Conservation (phyloP, 768 basidiomycete species). For the Candolleomyces eurysporus region DNA sequence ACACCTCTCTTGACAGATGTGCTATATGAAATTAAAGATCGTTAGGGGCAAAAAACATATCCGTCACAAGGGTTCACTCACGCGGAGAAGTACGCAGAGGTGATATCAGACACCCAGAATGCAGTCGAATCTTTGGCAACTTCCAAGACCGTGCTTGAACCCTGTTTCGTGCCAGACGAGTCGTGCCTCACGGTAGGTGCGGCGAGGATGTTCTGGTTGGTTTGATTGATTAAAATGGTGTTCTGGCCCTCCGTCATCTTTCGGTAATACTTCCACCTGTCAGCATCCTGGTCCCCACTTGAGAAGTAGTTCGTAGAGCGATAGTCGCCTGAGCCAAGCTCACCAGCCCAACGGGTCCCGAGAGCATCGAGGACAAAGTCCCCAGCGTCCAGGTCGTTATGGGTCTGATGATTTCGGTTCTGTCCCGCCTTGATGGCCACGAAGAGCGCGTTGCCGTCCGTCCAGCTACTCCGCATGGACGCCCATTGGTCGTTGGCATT, state of each 20-base stretch:
- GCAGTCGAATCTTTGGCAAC: slow-evolving; percentile 69
- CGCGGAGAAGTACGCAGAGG: slow-evolving; percentile 72
- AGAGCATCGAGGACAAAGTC: slow-evolving; percentile 95
- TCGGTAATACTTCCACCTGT: slow-evolving; percentile 91
- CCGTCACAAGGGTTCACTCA: slow-evolving; percentile 35
- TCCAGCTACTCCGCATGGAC: slow-evolving; percentile 92
- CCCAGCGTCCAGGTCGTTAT: slow-evolving; percentile 92
- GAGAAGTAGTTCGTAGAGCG: slow-evolving; percentile 71
- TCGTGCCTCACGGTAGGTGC: slow-evolving; percentile 58
- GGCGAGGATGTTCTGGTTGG: slow-evolving; percentile 81
- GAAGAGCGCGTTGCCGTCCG: slow-evolving; percentile 79
- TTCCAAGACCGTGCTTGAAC: slow-evolving; percentile 79
- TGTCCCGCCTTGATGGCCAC: slow-evolving; percentile 88
- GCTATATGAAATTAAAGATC: slow-evolving; percentile 27
- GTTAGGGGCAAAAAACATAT: slow-evolving; percentile 10
- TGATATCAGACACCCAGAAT: slow-evolving; percentile 74
- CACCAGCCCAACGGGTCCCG: slow-evolving; percentile 93
- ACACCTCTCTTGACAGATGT: slow-evolving; percentile 81
- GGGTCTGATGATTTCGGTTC: slow-evolving; percentile 83
- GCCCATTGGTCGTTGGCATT: slow-evolving; percentile 78
- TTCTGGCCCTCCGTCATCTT: slow-evolving; percentile 98
- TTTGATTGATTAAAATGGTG: slow-evolving; percentile 72
- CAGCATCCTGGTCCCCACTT: slow-evolving; percentile 62
- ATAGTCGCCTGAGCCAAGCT: slow-evolving; percentile 90
- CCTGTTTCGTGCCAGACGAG: slow-evolving; percentile 60